Evolutionary conservation across 345 rosid species (phyloP).

Genomic region (Melaleuca quinquenervia): DNA sequence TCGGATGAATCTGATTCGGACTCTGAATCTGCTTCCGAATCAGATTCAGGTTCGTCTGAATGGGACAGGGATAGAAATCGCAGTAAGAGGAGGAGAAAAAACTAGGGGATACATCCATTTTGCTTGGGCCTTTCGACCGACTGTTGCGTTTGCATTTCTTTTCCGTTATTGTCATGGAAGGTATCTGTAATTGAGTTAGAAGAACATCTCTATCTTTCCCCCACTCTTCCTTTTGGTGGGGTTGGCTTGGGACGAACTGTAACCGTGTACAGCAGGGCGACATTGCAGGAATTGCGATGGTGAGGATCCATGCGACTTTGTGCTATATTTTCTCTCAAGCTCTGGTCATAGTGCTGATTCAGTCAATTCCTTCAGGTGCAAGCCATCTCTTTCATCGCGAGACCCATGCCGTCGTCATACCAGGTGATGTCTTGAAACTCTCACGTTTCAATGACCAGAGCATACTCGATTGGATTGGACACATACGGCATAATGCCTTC

Average conservation of each 20-base stretch:
- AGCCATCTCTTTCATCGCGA: not conserved
- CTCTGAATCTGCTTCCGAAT: not conserved
- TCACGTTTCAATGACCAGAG: not conserved
- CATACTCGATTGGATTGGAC: not conserved
- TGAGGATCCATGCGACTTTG: not conserved
- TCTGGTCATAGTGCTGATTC: not conserved
- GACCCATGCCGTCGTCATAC: not conserved
- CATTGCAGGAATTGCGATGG: not conserved
- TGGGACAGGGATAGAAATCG: not conserved
- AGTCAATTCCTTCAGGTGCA: not conserved
- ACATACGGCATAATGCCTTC: not conserved
- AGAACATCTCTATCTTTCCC: not conserved
- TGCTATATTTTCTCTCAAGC: not conserved
- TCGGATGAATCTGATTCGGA: constrained; percentile 9
- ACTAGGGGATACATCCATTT: not conserved
- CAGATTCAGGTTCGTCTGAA: not conserved
- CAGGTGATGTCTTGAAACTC: not conserved
- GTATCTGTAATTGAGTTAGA: not conserved
- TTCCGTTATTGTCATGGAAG: not conserved
- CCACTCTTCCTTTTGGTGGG: not conserved
- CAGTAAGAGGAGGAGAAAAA: constrained; percentile 2
- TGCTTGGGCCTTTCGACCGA: not conserved
- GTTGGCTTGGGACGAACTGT: not conserved
- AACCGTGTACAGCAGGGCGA: not conserved
- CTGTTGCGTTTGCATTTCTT: not conserved